Conservation (phyloP, 495 filamentous ascomycete species). For the Neurospora sublineolata region DNA sequence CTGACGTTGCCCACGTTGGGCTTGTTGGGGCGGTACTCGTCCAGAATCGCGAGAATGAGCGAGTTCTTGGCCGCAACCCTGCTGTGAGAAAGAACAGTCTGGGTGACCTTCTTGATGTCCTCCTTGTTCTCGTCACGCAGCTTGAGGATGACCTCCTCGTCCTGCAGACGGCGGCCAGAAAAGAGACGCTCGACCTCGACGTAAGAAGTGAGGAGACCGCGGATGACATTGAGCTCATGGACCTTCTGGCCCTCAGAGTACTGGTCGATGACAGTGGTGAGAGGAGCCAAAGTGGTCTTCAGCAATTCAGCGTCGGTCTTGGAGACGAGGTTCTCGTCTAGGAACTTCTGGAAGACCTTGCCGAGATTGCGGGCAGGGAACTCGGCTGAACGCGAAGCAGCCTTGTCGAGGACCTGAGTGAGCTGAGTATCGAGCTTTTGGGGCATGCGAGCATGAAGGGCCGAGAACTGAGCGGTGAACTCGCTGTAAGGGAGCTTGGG, state of each 20-base stretch:
- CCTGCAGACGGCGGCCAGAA: constrained; percentile 68
- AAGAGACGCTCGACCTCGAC: constrained; percentile 75
- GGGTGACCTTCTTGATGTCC: constrained; percentile 67
- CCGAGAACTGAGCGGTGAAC: constrained; percentile 89
- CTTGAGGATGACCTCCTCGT: constrained; percentile 89
- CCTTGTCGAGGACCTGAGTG: constrained; percentile 72
- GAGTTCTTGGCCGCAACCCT: constrained; percentile 89
- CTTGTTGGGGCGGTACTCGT: constrained; percentile 90
- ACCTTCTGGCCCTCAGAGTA: constrained; percentile 84
- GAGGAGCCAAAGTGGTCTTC: constrained; percentile 61
- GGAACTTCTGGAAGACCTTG: constrained; percentile 75
- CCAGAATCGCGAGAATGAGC: constrained; percentile 79
- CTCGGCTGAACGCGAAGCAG: constrained; percentile 62
- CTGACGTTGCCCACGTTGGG: constrained; percentile 77
- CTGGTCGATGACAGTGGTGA: constrained; percentile 67
- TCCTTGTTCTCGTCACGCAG: constrained; percentile 95
- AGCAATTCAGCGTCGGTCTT: constrained; percentile 56
- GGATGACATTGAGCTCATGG: constrained; percentile 79
- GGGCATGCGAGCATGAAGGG: constrained; percentile 91
- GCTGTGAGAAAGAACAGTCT: constrained; percentile 87
- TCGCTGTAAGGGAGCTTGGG: constrained; percentile 90
- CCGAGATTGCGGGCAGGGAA: constrained; percentile 84
- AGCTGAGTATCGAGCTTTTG: constrained; percentile 77
- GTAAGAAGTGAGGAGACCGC: constrained; percentile 66
- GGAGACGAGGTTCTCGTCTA: constrained; percentile 69